Conservation (phyloP, 805 yeast genomes). For the Babjeviella inositovora region DNA sequence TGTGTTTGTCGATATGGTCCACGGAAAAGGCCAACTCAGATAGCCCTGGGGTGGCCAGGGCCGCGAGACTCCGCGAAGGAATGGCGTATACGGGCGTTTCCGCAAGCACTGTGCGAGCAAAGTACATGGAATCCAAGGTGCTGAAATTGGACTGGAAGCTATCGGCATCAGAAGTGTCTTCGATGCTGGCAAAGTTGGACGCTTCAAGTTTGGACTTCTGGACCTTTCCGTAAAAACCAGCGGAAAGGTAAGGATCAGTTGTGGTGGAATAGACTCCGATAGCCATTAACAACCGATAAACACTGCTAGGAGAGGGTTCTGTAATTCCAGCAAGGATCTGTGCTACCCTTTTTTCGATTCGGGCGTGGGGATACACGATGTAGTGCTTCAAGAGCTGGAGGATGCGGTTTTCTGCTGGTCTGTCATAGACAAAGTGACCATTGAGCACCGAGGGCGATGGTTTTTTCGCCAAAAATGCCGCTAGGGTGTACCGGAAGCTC, state of each 20-base stretch:
- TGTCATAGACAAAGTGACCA: too few species aligned
- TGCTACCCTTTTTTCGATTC: constrained; percentile 5
- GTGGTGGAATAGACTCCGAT: constrained; percentile 10
- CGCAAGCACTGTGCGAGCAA: too few species aligned
- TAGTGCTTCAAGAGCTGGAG: constrained; percentile 10
- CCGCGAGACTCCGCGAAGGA: constrained; percentile 3
- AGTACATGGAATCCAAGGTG: too few species aligned
- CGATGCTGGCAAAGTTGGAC: constrained; percentile 4
- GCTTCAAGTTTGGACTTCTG: too few species aligned
- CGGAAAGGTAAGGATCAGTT: constrained; percentile 13
- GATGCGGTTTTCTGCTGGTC: constrained; percentile 4
- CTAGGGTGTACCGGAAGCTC: too few species aligned
- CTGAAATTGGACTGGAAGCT: too few species aligned
- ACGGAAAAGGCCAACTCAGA: constrained; percentile 15
- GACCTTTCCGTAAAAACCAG: constrained; percentile 11
- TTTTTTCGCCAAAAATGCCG: too few species aligned
- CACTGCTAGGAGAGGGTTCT: constrained; percentile 1
- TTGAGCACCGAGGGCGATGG: too few species aligned
- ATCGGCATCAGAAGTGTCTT: background rate
- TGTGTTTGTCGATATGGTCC: constrained; percentile 16
- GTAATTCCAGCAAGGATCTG: constrained; percentile 3
- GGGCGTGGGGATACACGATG: constrained; percentile 13
- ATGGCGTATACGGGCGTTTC: constrained; percentile 16
- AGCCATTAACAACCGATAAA: constrained; percentile 1
- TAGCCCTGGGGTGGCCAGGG: background rate